These are phyloP conservation scores for Babjeviella inositovora DNA, from an alignment of 805 yeast species.

Conservation along the genomic window DNA sequence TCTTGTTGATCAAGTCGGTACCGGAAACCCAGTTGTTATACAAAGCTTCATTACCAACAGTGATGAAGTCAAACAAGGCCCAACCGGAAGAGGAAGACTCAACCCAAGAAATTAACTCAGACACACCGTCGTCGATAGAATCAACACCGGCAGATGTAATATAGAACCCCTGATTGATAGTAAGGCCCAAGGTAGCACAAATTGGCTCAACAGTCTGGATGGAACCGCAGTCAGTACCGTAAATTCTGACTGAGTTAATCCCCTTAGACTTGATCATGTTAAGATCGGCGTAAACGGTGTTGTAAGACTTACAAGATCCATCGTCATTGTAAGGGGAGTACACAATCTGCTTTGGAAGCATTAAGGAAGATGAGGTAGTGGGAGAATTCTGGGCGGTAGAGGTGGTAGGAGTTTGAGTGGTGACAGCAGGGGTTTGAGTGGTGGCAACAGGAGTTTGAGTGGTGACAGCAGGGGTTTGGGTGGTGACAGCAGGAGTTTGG, in stretches of 20 bases:
- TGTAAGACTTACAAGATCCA: conserved; percentile 47
- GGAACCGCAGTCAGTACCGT: conserved; percentile 78
- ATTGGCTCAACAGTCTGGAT: conserved; percentile 49
- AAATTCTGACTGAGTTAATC: conserved; percentile 53
- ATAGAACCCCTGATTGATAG: conserved; percentile 82
- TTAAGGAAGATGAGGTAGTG: conserved; percentile 1
- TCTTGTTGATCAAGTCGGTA: conserved; percentile 46
- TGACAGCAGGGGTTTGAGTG: conserved; percentile 7
- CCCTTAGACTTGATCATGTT: conserved; percentile 39
- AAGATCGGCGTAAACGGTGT: conserved; percentile 42
- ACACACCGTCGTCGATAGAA: conserved; percentile 48
- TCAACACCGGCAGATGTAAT: conserved; percentile 46
- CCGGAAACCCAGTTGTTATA: conserved; percentile 44
- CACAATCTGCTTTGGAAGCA: conserved; percentile 17
- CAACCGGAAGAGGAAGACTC: conserved; percentile 27
- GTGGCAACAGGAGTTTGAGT: conserved; percentile 5
- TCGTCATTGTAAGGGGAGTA: conserved; percentile 68
- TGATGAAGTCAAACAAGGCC: conserved; percentile 61
- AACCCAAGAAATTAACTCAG: conserved; percentile 30
- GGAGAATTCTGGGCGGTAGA: conserved; percentile 6
- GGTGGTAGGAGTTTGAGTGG: conserved; percentile 10
- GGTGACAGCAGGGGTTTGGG: conserved; percentile 5
- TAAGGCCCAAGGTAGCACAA: conserved; percentile 41
- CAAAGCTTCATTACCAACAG: conserved; percentile 84
- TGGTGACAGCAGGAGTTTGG: conserved; percentile 4